Conservation (phyloP, 2,329 filamentous ascomycete genomes). For the Dactylella cylindrospora region DNA sequence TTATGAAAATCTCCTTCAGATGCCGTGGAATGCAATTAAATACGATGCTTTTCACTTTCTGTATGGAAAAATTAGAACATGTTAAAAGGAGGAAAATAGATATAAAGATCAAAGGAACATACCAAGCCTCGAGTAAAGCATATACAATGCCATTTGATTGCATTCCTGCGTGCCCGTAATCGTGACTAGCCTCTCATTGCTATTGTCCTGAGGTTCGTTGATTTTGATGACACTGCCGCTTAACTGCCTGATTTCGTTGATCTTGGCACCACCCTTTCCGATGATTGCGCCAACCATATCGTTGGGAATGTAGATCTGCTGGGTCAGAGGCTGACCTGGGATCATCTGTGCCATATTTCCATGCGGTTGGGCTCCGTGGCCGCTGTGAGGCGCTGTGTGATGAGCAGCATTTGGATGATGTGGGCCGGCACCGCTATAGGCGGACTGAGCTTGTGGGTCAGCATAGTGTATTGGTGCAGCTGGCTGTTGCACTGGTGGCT, state of each 20-base stretch:
- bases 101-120: conserved; percentile 53
- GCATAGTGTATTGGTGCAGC: conserved; percentile 78
- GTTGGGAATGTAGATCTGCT: conserved; percentile 98
- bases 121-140: conserved; percentile 98
- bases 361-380: conserved; percentile 68
- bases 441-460: conserved; percentile 68
- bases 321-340: conserved; percentile 82
- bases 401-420: conserved; percentile 70
- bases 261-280: conserved; percentile 96
- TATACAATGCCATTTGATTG: conserved; percentile 99
- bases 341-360: conserved; percentile 66
- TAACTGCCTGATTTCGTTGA: conserved; percentile 97
- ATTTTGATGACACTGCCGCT: conserved; percentile 99
- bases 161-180: conserved; percentile 97
- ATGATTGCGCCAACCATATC: conserved; percentile 99
- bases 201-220: conserved; percentile 98
- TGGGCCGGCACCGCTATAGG: conserved; percentile 76
- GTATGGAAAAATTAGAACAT: conserved; percentile 46
- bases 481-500: conserved; percentile 61
- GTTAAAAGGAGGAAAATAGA: conserved; percentile 48
- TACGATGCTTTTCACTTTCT: conserved; percentile 77
- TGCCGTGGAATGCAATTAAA: conserved; percentile 53
- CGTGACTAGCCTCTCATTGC: conserved; percentile 94
- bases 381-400: conserved; percentile 63
- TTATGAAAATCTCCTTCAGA: conserved; percentile 50